A percentile compares a stretch with the other conserved stretches of the same genome.
Conservation (phyloP, 2,329 filamentous ascomycete genomes). For the Fusarium sp. region DNA sequence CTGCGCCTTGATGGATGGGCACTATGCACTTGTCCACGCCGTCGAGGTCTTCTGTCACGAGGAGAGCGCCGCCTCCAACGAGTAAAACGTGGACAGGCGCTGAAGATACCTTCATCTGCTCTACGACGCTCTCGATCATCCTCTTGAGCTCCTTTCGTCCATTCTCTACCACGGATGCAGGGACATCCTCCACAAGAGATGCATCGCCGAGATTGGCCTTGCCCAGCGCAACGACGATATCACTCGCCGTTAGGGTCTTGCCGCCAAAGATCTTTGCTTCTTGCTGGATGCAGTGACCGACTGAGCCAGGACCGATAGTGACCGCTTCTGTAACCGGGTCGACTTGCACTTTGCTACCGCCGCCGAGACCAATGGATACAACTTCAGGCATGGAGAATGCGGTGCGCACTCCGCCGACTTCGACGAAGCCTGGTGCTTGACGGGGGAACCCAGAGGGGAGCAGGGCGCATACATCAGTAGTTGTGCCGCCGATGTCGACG, state of each 20-base stretch:
- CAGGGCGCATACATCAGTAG: constrained; percentile 69
- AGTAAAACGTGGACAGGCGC: constrained; percentile 65
- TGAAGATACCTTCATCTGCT: constrained; percentile 68
- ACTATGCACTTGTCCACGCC: constrained; percentile 64
- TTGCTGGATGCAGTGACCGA: constrained; percentile 63
- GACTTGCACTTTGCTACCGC: constrained; percentile 57
- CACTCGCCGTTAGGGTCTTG: constrained; percentile 63
- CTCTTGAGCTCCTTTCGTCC: constrained; percentile 55
- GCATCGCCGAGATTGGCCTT: constrained; percentile 50
- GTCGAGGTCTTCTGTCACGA: constrained; percentile 61
- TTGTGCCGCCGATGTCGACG: constrained; percentile 72
- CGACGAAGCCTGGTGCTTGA: constrained; percentile 69
- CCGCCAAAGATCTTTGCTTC: constrained; percentile 67
- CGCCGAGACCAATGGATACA: constrained; percentile 67
- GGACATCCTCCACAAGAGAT: constrained; percentile 46
- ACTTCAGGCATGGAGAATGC: constrained; percentile 71
- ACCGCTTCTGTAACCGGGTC: constrained; percentile 47
- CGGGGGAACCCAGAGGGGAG: constrained; percentile 70
- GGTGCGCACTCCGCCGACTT: constrained; percentile 69
- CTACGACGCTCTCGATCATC: constrained; percentile 65
- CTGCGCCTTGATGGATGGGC: constrained; percentile 66
- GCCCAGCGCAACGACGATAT: constrained; percentile 60
- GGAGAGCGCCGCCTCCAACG: constrained; percentile 68
- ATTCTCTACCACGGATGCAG: constrained; percentile 34
- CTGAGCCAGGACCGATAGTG: constrained; percentile 67